A percentile compares a stretch with the other conserved stretches of the same genome.
phyloP scores from a whole-genome alignment of 1,139 yeast species.

The Candida albicans region DNA sequence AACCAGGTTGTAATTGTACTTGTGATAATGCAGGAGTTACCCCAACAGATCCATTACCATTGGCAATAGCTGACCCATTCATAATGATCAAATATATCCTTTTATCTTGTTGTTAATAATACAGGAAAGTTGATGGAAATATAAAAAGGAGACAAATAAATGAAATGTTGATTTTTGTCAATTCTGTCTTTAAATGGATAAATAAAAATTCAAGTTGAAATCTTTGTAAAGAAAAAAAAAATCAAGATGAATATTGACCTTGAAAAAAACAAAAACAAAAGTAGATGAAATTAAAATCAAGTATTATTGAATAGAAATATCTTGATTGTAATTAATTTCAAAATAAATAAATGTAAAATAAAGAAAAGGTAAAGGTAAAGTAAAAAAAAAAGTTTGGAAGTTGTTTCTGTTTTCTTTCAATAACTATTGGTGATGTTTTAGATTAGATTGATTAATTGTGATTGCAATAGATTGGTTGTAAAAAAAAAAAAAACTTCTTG shows the following conservation, averaged over 20 bases:
- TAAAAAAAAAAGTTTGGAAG: not conserved
- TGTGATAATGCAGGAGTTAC: not conserved
- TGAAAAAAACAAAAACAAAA: not conserved
- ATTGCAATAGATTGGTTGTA: constrained; percentile 8
- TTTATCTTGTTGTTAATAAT: too few species aligned
- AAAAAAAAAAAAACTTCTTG: constrained; percentile 4
- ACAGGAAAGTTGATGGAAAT: too few species aligned
- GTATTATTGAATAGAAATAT: too few species aligned
- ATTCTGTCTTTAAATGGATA: too few species aligned
- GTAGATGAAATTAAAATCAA: too few species aligned
- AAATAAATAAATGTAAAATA: not conserved
- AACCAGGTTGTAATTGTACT: constrained; percentile 1
- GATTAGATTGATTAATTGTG: constrained; percentile 3
- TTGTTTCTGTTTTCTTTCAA: not conserved
- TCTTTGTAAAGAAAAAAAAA: not conserved
- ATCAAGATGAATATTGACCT: too few species aligned
- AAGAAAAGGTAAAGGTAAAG: too few species aligned
- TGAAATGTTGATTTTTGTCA: too few species aligned
- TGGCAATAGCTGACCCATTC: constrained; percentile 14
- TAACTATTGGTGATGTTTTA: constrained; percentile 1
- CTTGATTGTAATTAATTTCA: too few species aligned
- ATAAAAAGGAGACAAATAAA: too few species aligned
- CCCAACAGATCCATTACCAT: constrained; percentile 9
- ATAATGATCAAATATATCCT: constrained; percentile 3
- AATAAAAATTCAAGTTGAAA: too few species aligned